These are phyloP conservation scores for Phaeosphaeria sp. DNA, from an alignment of 2,329 filamentous ascomycete species.

Conservation along the genomic window DNA sequence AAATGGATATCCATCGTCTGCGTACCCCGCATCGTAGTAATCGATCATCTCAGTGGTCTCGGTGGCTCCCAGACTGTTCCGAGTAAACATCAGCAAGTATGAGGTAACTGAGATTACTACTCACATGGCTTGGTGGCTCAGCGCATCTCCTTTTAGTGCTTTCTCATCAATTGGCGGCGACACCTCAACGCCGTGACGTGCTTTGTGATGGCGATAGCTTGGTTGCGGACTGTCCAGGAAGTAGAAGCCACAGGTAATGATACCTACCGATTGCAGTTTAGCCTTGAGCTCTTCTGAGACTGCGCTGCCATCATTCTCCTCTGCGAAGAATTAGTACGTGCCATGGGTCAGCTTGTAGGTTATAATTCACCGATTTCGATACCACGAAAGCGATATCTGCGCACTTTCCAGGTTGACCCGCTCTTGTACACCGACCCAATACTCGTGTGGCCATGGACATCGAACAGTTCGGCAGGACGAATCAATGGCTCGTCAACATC, in stretches of 20 bases:
- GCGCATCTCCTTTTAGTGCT: conserved; percentile 18
- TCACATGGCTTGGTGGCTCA: conserved; percentile 15
- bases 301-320: conserved; percentile 1
- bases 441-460: conserved; percentile 5
- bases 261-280: conserved; percentile 11
- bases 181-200: conserved; percentile 25
- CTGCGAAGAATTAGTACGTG: conserved; percentile 2
- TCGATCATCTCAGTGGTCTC: conserved; percentile 6
- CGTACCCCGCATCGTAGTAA: conserved; percentile 8
- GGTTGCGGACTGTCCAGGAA: conserved; percentile 8
- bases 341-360: background rate
- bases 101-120: background rate
- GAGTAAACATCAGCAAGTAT: conserved; percentile 5
- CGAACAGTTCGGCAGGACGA: conserved; percentile 8
- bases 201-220: background rate
- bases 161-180: conserved; percentile 19
- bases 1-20: conserved; percentile 12
- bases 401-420: conserved; percentile 2
- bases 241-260: conserved; percentile 18
- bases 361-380: conserved; percentile 12
- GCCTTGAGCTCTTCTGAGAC: conserved; percentile 4
- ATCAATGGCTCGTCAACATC: conserved; percentile 10
- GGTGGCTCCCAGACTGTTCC: conserved; percentile 2
- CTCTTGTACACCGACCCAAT: conserved; percentile 7
- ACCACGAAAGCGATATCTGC: conserved; percentile 22